phyloP scores from a whole-genome alignment of 768 basidiomycete species.

The Rhodotorula diobovata region DNA sequence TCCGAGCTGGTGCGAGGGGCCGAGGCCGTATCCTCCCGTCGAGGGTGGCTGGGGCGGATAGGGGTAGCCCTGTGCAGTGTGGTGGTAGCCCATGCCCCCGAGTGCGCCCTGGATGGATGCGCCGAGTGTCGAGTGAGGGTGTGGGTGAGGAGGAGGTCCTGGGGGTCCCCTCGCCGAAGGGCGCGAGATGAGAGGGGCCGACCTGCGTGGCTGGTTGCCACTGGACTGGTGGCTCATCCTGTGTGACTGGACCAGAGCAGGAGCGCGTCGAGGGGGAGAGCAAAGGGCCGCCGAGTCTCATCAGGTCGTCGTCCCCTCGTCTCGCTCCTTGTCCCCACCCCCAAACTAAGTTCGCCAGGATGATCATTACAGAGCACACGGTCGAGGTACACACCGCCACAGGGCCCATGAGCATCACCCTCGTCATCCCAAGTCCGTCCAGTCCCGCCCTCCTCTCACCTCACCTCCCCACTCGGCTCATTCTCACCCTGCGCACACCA shows the following conservation, averaged over 20 bases:
- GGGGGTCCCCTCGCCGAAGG: not conserved
- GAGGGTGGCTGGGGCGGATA: no score
- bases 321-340: no score
- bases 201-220: not conserved
- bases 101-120: constrained; percentile 27
- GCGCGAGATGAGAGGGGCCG: constrained; percentile 11
- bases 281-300: not conserved
- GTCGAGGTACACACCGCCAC: constrained; percentile 45
- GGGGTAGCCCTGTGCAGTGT: no score
- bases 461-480: not conserved
- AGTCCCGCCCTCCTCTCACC: not conserved
- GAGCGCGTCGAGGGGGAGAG: no score
- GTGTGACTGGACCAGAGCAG: not conserved
- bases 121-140: constrained; percentile 1
- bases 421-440: constrained; percentile 46
- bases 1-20: not conserved
- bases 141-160: not conserved
- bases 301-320: not conserved
- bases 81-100: constrained; percentile 16
- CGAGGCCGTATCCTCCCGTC: not conserved
- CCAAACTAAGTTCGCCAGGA: not conserved
- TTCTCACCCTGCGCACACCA: not conserved
- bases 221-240: not conserved
- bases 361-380: constrained; percentile 50
- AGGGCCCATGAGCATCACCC: constrained; percentile 47